Conservation (phyloP, 2,329 filamentous ascomycete genomes). For the Tolypocladium paradoxum region DNA sequence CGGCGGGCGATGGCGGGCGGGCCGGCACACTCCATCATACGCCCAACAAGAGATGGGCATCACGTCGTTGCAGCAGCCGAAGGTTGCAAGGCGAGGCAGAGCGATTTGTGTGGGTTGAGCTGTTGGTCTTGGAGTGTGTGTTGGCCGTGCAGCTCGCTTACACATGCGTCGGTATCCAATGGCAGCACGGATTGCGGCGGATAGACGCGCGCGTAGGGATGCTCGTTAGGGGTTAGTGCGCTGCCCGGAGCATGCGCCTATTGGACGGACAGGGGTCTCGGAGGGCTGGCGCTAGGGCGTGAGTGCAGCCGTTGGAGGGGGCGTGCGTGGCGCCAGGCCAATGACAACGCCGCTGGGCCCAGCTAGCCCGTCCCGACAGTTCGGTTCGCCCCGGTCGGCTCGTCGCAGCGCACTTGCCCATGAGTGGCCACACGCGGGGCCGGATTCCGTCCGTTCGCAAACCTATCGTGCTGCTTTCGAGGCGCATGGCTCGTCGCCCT, state of each 20-base stretch:
- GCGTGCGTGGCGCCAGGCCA: constrained; percentile 8
- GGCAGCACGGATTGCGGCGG: constrained; percentile 7
- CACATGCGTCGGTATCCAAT: constrained; percentile 19
- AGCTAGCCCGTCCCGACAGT: constrained; percentile 25
- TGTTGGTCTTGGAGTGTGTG: constrained; percentile 9
- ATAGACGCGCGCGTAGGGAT: constrained; percentile 20
- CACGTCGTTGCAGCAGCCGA: background rate
- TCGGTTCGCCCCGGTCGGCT: constrained; percentile 19
- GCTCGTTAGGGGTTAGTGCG: constrained; percentile 8
- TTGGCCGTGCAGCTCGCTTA: constrained; percentile 20
- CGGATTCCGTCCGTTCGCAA: background rate
- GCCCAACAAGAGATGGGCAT: background rate
- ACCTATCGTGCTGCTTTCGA: background rate
- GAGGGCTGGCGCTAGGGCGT: background rate
- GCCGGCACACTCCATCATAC: background rate
- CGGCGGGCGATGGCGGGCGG: background rate
- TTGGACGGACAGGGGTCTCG: constrained; percentile 10
- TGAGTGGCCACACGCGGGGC: constrained; percentile 2
- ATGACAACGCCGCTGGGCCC: constrained; percentile 5
- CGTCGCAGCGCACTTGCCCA: background rate
- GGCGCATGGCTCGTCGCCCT: background rate
- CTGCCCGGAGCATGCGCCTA: constrained; percentile 14
- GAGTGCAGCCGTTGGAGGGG: constrained; percentile 3
- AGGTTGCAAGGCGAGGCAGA: background rate
- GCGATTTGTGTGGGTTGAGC: background rate